Conservation (phyloP, 805 yeast genomes). For the Metschnikowia vanudenii region DNA sequence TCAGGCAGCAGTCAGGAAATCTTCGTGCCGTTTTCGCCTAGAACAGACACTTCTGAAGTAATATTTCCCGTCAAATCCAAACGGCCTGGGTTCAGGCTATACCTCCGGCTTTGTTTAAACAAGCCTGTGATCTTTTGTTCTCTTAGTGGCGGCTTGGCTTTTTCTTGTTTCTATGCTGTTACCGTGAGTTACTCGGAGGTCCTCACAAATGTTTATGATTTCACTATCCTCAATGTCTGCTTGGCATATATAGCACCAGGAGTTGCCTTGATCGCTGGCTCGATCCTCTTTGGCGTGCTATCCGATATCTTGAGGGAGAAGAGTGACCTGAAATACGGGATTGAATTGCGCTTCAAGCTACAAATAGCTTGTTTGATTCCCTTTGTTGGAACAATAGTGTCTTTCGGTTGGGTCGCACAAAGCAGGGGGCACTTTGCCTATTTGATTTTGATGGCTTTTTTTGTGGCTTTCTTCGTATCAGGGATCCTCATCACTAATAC, state of each 20-base stretch:
- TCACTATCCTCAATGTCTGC: constrained; percentile 36
- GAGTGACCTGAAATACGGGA: constrained; percentile 33
- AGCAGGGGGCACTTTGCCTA: constrained; percentile 36
- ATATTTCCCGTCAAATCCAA: constrained; percentile 41
- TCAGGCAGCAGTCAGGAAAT: constrained; percentile 18
- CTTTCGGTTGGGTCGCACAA: constrained; percentile 54
- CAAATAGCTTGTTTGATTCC: constrained; percentile 45
- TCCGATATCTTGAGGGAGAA: constrained; percentile 41
- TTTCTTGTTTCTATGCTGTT: constrained; percentile 54
- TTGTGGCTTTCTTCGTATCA: constrained; percentile 53
- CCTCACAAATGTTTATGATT: constrained; percentile 37
- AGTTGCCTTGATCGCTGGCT: constrained; percentile 46
- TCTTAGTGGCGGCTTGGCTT: constrained; percentile 47
- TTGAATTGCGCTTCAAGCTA: constrained; percentile 46
- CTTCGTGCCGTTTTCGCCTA: constrained; percentile 21
- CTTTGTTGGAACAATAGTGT: constrained; percentile 44
- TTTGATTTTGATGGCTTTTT: constrained; percentile 44
- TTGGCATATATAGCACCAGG: constrained; percentile 56
- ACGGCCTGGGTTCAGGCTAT: constrained; percentile 35
- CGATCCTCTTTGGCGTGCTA: constrained; percentile 47
- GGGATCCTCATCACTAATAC: constrained; percentile 55
- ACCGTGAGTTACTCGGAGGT: constrained; percentile 48
- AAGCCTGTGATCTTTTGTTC: constrained; percentile 48
- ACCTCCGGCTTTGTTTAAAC: constrained; percentile 36
- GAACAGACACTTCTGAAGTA: neutral